phyloP scores from a whole-genome alignment of 345 rosid genomes.

The Noccaea caerulescens region DNA sequence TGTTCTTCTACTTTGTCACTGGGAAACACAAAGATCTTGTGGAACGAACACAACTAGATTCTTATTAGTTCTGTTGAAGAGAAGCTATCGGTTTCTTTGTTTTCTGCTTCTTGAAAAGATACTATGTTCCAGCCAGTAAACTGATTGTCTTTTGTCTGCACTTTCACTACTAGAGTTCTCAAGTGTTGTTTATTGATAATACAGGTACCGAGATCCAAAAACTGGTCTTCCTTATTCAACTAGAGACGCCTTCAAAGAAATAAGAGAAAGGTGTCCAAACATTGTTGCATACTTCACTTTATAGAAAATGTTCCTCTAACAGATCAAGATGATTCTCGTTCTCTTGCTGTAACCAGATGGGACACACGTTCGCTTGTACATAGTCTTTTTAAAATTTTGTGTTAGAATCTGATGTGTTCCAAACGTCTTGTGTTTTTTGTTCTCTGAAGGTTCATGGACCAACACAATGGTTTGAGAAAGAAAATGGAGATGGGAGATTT shows the following conservation, averaged over 20 bases:
- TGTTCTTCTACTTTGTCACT: not conserved
- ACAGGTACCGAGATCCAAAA: conserved; percentile 91
- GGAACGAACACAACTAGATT: not conserved
- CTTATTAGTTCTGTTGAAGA: conserved; percentile 1
- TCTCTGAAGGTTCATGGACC: conserved; percentile 59
- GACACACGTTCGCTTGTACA: not conserved
- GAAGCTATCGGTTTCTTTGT: not conserved
- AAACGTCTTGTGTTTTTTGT: conserved; percentile 13
- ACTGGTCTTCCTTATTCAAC: conserved; percentile 90
- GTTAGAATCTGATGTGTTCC: conserved; percentile 8
- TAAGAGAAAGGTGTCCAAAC: conserved; percentile 66
- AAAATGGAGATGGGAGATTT: conserved; percentile 82
- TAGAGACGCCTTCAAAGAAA: conserved; percentile 79
- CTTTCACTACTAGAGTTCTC: not conserved
- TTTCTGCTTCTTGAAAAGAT: not conserved
- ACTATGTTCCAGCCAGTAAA: conserved; percentile 13
- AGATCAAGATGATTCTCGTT: not conserved
- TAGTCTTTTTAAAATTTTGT: not conserved
- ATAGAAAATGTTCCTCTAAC: not conserved
- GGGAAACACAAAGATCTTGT: not conserved
- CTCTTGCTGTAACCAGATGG: not conserved
- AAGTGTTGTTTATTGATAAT: conserved; percentile 27
- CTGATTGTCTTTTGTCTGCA: conserved; percentile 3
- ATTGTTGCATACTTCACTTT: conserved; percentile 14
- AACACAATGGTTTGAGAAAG: conserved; percentile 50